Percentiles rank a stretch among this genome's conserved stretches.
Conservation (phyloP, 2,329 filamentous ascomycete species). For the Lachnellula cervina region DNA sequence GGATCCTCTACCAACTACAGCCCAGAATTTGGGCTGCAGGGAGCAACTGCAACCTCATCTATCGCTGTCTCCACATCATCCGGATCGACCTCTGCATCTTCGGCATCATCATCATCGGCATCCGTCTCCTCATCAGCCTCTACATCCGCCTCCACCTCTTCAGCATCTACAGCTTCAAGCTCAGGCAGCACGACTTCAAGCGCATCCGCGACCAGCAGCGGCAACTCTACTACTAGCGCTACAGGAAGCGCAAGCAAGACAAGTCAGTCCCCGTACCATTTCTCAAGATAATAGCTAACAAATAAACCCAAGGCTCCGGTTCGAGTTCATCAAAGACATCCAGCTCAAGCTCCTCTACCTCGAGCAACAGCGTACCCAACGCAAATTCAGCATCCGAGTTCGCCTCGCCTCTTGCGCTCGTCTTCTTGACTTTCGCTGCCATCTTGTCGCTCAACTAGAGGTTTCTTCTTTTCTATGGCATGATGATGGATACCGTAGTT, state of each 20-base stretch:
- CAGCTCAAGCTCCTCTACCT: not conserved
- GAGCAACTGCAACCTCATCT: not conserved
- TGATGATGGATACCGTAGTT: too few species aligned
- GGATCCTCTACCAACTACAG: slow-evolving; percentile 22
- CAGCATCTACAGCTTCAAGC: slow-evolving; percentile 10
- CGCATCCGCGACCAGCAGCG: slow-evolving; percentile 1
- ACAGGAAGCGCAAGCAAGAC: not conserved
- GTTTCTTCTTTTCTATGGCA: not conserved
- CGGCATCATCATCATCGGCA: not conserved
- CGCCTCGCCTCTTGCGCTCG: slow-evolving; percentile 27
- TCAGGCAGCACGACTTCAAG: not conserved
- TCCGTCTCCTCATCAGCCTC: slow-evolving; percentile 2
- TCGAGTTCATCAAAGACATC: slow-evolving; percentile 3
- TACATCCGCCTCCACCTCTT: slow-evolving; percentile 8
- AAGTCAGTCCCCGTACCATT: not conserved
- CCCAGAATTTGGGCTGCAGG: not conserved
- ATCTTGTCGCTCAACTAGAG: slow-evolving; percentile 28
- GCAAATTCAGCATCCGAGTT: slow-evolving; percentile 19
- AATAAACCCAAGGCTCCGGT: slow-evolving; percentile 3
- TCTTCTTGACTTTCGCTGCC: slow-evolving; percentile 29
- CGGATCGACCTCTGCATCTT: slow-evolving; percentile 1
- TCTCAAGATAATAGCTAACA: not conserved
- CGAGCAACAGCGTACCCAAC: slow-evolving; percentile 4
- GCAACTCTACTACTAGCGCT: slow-evolving; percentile 3
- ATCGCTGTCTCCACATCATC: slow-evolving; percentile 16